Evolutionary conservation across 805 yeast genomes (phyloP), one percentile per base, ranked within the genome.

Genomic region (Starmerella lactis-condensi): DNA sequence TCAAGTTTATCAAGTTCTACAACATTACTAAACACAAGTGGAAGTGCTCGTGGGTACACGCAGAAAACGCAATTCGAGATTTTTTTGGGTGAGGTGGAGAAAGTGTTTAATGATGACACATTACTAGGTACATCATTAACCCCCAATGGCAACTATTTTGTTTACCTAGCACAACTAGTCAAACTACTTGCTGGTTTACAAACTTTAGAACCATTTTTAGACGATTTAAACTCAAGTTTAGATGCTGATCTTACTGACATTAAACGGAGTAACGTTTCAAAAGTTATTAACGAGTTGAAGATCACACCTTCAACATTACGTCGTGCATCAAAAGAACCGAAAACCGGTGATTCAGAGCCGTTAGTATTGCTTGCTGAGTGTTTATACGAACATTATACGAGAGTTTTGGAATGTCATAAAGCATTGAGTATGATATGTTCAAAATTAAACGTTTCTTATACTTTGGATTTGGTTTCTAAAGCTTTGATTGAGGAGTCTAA

Each of bases 401-500:
- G 70, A 16, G 69, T 76, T 4, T 52, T 79, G 13, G 89, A 78
- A 53, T 65, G 67, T 16, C 82, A 78, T 46, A 60, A 74, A 19
- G 71, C 74, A 2, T 61, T 81, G 4, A 57, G 58, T 37, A 82
- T 72, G 38, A 64, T 75, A 5, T 53, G 56, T 12, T 40, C 46
- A 7, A 42, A 34, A 2, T 35, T 20, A 22, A 36, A 32, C 33
- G 39, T 30, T 37, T 36, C 35, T n/a, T 62, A 60, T 41, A 52
- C 54, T 32, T 49, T 61, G 36, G 48, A 45, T 32, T 48, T 48
- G n/a, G 54, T 67, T 3, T 69, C 71, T 65, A 45, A 47, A 8
- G 54, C 52, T 11, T 39, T 68, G 26, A 58, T 65, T 19, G 51
- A 51, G 12, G 66, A 62, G 31, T 43, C 64, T 10, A 24, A 30